Percentiles rank a stretch among this genome's conserved stretches.
phyloP scores from a whole-genome alignment of 2,329 filamentous ascomycete species.

The Calonectria montana region DNA sequence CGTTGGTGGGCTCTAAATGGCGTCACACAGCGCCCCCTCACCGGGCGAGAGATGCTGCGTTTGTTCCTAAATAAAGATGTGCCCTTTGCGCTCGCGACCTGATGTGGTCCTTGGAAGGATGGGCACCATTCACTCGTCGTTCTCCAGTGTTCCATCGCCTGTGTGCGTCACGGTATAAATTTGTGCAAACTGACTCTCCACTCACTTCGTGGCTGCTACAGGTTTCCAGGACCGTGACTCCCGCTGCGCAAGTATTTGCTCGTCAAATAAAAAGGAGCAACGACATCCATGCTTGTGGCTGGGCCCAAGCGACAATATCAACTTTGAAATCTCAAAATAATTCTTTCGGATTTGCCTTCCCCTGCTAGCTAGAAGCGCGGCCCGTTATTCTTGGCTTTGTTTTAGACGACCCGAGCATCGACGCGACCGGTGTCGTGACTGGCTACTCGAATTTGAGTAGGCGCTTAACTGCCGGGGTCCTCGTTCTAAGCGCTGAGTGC shows the following conservation, averaged over 20 bases:
- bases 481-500: constrained; percentile 41
- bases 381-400: constrained; percentile 33
- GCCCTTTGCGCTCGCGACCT: constrained; percentile 22
- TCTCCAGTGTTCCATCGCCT: constrained; percentile 43
- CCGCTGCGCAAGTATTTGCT: constrained; percentile 32
- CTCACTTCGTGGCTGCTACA: constrained; percentile 40
- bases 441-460: constrained; percentile 33
- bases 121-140: constrained; percentile 40
- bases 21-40: constrained; percentile 36
- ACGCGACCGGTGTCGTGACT: constrained; percentile 34
- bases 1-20: constrained; percentile 35
- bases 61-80: constrained; percentile 39
- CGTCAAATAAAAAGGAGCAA: constrained; percentile 30
- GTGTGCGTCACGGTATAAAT: constrained; percentile 43
- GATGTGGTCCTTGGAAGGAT: constrained; percentile 38
- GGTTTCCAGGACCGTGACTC: constrained; percentile 30
- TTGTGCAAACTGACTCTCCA: constrained; percentile 34
- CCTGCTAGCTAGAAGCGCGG: constrained; percentile 3
- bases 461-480: constrained; percentile 36
- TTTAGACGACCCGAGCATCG: constrained; percentile 29
- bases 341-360: constrained; percentile 18
- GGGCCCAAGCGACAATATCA: constrained; percentile 35
- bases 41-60: constrained; percentile 30
- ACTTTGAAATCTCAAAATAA: constrained; percentile 28
- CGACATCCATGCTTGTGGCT: constrained; percentile 38